Percentiles rank a stretch among this genome's conserved stretches.
phyloP scores from a whole-genome alignment of 1,284 basidiomycete genomes.

The Phellinidium pouzarii region DNA sequence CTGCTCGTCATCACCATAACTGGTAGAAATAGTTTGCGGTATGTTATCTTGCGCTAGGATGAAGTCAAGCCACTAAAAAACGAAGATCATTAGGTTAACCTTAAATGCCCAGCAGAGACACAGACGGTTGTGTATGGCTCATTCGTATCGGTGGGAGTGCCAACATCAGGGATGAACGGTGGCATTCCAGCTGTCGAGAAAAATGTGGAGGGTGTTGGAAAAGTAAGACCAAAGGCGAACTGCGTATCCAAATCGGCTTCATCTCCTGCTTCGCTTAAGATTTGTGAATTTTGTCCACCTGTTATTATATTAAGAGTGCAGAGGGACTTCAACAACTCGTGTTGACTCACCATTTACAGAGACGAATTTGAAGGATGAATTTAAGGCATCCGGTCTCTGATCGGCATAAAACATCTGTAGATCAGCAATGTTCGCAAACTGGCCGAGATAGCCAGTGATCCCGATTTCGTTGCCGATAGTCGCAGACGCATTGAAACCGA shows the following conservation, averaged over 20 bases:
- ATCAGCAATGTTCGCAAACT: constrained; percentile 53
- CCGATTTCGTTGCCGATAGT: constrained; percentile 43
- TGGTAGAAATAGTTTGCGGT: constrained; percentile 56
- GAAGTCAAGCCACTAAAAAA: constrained; percentile 53
- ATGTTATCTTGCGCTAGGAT: constrained; percentile 35
- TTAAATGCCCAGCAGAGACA: not conserved
- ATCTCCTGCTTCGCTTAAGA: constrained; percentile 40
- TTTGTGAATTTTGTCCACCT: constrained; percentile 61
- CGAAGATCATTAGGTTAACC: constrained; percentile 11
- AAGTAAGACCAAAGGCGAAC: constrained; percentile 57
- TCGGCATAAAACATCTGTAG: constrained; percentile 44
- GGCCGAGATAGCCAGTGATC: constrained; percentile 46
- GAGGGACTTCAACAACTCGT: constrained; percentile 8
- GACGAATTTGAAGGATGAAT: constrained; percentile 38
- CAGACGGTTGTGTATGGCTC: constrained; percentile 56
- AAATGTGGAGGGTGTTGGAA: constrained; percentile 41
- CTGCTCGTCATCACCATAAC: constrained; percentile 65
- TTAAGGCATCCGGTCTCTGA: constrained; percentile 40
- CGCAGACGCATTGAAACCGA: constrained; percentile 35
- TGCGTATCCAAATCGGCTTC: constrained; percentile 72
- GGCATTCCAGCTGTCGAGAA: constrained; percentile 57
- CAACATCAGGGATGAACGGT: constrained; percentile 48
- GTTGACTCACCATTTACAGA: constrained; percentile 38
- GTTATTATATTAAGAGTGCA: constrained; percentile 18
- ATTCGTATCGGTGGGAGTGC: constrained; percentile 40